These are phyloP conservation scores for Blastobotrys aristatus DNA, from an alignment of 1,139 yeast genomes.

Conservation along the genomic window DNA sequence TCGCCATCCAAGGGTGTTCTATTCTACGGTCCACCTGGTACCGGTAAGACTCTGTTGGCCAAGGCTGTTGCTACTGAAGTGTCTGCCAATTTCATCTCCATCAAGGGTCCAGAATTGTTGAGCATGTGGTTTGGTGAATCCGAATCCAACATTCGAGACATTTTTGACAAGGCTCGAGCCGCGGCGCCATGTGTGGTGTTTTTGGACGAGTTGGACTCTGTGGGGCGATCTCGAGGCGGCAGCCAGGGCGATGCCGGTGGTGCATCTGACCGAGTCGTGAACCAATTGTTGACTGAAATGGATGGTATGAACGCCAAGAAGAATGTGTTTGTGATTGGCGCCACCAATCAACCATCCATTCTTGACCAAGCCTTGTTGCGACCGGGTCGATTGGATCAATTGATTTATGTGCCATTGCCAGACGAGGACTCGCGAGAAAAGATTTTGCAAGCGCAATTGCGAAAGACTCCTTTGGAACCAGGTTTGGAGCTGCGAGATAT, in stretches of 20 bases:
- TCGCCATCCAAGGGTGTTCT: conserved; percentile 97
- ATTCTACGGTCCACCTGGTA: conserved; percentile 99
- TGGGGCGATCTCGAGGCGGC: conserved; percentile 97
- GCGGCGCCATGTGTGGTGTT: conserved; percentile 98
- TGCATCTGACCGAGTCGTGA: conserved; percentile 96
- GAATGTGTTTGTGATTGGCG: conserved; percentile 98
- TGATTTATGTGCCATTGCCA: conserved; percentile 97
- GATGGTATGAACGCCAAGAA: conserved; percentile 99
- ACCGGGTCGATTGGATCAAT: conserved; percentile 98
- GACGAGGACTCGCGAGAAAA: conserved; percentile 92
- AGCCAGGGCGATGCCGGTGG: conserved; percentile 95
- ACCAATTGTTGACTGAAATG: conserved; percentile 97
- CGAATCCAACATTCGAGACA: conserved; percentile 94
- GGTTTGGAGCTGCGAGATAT: conserved; percentile 84
- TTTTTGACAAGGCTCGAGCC: conserved; percentile 97
- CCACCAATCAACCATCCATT: conserved; percentile 98
- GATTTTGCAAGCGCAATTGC: conserved; percentile 89
- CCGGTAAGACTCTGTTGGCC: conserved; percentile 96
- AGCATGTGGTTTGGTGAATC: conserved; percentile 99
- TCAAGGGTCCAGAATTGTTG: conserved; percentile 93
- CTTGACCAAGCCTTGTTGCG: conserved; percentile 97
- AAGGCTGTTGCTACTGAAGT: conserved; percentile 99
- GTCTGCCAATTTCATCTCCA: conserved; percentile 92
- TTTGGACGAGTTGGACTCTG: conserved; percentile 95
- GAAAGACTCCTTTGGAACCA: conserved; percentile 98